These are phyloP conservation scores for Picochlorum costavermella DNA, from an alignment of 139 green algal genomes.

Conservation along the genomic window DNA sequence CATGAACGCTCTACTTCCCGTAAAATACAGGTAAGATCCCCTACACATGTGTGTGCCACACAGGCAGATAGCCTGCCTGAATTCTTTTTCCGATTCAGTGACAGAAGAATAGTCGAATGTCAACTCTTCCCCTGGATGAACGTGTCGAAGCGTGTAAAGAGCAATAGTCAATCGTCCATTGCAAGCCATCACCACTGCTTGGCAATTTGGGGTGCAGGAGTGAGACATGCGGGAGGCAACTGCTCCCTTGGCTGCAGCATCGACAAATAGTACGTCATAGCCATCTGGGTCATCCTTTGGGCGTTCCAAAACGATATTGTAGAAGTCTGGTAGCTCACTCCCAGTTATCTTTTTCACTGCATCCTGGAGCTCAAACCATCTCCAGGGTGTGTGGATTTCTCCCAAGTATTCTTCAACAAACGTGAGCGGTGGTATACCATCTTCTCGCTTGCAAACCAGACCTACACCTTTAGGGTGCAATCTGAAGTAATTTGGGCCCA, in stretches of 20 bases:
- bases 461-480: conserved; percentile 83
- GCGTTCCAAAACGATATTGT: conserved; percentile 70
- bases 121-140: conserved; percentile 68
- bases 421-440: conserved; percentile 58
- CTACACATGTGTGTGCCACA: conserved; percentile 56
- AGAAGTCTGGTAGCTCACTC: conserved; percentile 86
- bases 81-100: conserved; percentile 81
- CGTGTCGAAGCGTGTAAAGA: conserved; percentile 68
- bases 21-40: conserved; percentile 78
- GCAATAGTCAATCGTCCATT: conserved; percentile 75
- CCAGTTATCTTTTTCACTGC: conserved; percentile 59
- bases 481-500: conserved; percentile 73
- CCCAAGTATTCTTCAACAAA: conserved; percentile 93
- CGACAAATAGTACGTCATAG: conserved; percentile 81
- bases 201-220: conserved; percentile 90
- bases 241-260: conserved; percentile 77
- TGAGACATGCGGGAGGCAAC: conserved; percentile 85
- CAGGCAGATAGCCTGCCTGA: conserved; percentile 72
- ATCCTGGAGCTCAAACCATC: conserved; percentile 91
- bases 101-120: conserved; percentile 83
- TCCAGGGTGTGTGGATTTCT: conserved; percentile 80
- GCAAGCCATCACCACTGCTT: conserved; percentile 62
- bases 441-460: conserved; percentile 51
- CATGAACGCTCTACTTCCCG: conserved; percentile 64
- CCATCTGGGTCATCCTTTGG: conserved; percentile 41